Conservation (phyloP, 768 basidiomycete species). For the Hydnomerulius pinastri region DNA sequence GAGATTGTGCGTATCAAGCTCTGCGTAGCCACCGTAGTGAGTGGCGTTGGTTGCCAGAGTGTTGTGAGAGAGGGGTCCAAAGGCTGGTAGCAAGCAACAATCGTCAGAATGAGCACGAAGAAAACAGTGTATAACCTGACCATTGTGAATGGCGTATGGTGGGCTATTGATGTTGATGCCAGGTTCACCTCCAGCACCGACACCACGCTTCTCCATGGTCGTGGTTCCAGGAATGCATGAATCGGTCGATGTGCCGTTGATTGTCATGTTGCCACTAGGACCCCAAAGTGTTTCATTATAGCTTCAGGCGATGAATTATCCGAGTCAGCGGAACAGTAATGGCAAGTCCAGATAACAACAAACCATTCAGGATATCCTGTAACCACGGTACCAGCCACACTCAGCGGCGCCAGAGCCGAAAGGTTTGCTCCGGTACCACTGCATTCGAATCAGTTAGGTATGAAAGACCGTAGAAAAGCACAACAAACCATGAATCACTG, state of each 20-base stretch:
- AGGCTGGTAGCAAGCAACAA: constrained; percentile 39
- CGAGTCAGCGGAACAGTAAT: background rate
- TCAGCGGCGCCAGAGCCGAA: constrained; percentile 60
- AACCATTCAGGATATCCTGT: constrained; percentile 73
- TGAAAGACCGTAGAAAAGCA: background rate
- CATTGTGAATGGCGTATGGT: constrained; percentile 74
- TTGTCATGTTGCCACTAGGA: constrained; percentile 72
- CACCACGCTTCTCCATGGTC: constrained; percentile 40
- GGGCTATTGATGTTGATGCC: constrained; percentile 56
- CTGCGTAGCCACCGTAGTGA: constrained; percentile 59
- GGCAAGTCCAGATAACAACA: background rate
- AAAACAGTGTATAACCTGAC: constrained; percentile 33
- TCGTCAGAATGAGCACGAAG: background rate
- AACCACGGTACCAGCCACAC: constrained; percentile 47
- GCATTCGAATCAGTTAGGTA: constrained; percentile 2
- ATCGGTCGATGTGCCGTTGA: constrained; percentile 65
- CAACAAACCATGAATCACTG: constrained; percentile 53
- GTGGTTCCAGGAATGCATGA: constrained; percentile 24
- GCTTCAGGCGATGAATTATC: constrained; percentile 32
- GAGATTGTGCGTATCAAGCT: constrained; percentile 70
- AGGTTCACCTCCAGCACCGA: constrained; percentile 51
- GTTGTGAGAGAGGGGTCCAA: constrained; percentile 51
- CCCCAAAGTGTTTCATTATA: constrained; percentile 65
- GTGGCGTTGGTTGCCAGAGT: constrained; percentile 74
- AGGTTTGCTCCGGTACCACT: constrained; percentile 56